These are phyloP conservation scores for Dictyophora rubrovolvata DNA, from an alignment of 768 basidiomycete genomes.

Conservation along the genomic window DNA sequence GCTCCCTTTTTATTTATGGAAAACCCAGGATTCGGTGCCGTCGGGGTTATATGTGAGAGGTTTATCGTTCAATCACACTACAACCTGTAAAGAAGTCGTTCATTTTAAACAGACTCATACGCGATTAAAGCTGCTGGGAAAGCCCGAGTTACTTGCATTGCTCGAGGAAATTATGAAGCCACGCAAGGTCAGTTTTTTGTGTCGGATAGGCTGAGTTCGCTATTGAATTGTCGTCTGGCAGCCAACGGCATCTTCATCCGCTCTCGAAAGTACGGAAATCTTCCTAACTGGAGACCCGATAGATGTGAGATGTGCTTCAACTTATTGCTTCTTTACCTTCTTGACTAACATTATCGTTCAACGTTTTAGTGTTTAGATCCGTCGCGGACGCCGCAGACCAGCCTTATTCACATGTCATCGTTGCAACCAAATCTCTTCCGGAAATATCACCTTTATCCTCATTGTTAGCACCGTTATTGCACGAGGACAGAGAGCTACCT, in stretches of 20 bases:
- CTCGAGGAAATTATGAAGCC: constrained; percentile 55
- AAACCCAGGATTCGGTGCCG: constrained; percentile 38
- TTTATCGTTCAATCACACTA: neutral
- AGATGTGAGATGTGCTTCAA: constrained; percentile 32
- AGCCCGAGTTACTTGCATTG: constrained; percentile 61
- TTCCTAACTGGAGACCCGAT: constrained; percentile 53
- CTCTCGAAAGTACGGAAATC: constrained; percentile 49
- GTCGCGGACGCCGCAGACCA: constrained; percentile 51
- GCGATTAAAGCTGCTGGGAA: constrained; percentile 47
- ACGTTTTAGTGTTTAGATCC: constrained; percentile 41
- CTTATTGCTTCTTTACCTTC: constrained; percentile 1
- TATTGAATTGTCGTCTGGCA: constrained; percentile 14
- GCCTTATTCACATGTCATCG: constrained; percentile 52
- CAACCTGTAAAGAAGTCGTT: neutral
- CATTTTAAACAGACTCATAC: constrained; percentile 34
- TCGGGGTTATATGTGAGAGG: constrained; percentile 53
- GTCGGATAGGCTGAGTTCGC: neutral
- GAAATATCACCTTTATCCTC: constrained; percentile 48
- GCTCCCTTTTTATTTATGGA: constrained; percentile 3
- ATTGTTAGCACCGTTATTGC: constrained; percentile 46
- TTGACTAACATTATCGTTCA: constrained; percentile 1
- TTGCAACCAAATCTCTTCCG: constrained; percentile 64
- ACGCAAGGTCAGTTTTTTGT: constrained; percentile 34
- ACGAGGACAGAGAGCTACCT: constrained; percentile 36
- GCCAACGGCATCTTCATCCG: constrained; percentile 45